Evolutionary conservation across 2,329 filamentous ascomycete species (phyloP), one percentile per base, ranked within the genome.

Genomic region (Colletotrichum echinochloae): DNA sequence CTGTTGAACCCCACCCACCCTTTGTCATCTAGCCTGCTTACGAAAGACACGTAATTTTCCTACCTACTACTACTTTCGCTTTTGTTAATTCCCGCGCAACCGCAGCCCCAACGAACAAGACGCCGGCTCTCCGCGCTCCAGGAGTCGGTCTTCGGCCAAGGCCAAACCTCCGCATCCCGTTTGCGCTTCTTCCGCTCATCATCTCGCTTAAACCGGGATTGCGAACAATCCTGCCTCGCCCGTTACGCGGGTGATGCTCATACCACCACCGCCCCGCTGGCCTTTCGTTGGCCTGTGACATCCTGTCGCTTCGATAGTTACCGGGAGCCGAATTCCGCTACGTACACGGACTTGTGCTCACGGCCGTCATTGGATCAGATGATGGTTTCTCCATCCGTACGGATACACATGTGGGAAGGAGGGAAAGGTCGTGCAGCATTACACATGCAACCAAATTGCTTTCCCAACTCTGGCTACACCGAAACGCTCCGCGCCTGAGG

Each of bases 401-500:
- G 44, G 5, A 44, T n/a, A 26, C 62, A 18, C 18, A 18, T 49
- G 51, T 44, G 28, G 46, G 46, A 26, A 52, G 4, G n/a, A 23
- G n/a, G 20, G n/a, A 12, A 46, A 37, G 46, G 44, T 37, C 26
- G 20, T 33, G 54, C 30, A 37, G 61, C 66, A 56, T 41, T 49
- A 26, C 56, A 62, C 39, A 66, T 57, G 63, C 63, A 26, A 61
- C 63, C 26, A 46, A 11, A 49, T 61, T 35, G 51, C 56, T 39
- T 61, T 35, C 14, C 33, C 37, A 28, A 23, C 44, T 51, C 57
- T 52, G 26, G 12, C 56, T 66, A 54, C 51, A 67, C 52, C 67
- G 63, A 70, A 62, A 67, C 64, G 46, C 56, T 67, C 23, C 28
- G 37, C 67, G 63, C 67, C 41, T 46, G 67, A 59, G 37, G 59